Evolutionary conservation across 1,139 yeast species (phyloP), one percentile per base, ranked within the genome.

Genomic region (Wickerhamomyces sp.): DNA sequence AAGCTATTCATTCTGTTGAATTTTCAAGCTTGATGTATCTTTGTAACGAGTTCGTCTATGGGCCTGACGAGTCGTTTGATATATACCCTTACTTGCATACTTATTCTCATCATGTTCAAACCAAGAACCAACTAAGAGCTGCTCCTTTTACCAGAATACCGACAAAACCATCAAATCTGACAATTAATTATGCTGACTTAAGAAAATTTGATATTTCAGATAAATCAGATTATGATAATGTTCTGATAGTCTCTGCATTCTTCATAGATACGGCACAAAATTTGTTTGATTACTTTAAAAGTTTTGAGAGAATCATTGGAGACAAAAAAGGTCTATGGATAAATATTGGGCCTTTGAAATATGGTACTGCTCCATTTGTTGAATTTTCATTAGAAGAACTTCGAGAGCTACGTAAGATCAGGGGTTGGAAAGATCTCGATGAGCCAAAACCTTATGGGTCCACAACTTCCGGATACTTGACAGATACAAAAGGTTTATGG

Each of bases 211-310:
- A 59, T 5, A 48, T 67, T 5, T 34, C 40, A 3, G 12, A 65
- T 63, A 1, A 37, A 50, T 54, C 56, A 1, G 43, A 49, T 15
- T 68, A 66, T 39, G 70, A 72, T n/a, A 71, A 72, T 42, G 65
- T 82, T 15, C 72, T 82, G 9, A 68, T 88, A 1, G 78, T 83
- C 3, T 75, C 92, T 1, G 83, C 83, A 3, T 88, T 81, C 55
- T 86, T 88, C 59, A 68, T 88, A 19, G 96, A 88, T 56, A 88
- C 96, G 0, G 96, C 96, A 1, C 95, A 87, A 53, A 86, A 87
- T 52, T 57, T 86, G 35, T 68, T 88, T 47, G 81, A 78, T 28
- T 88, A 88, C 56, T 60, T 88, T 35, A 84, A 82, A 39, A 62
- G 81, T 1, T 77, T 88, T 28, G 72, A 72, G 39, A 54, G 62